Evolutionary conservation across 73 alveolate genomes (phyloP).

Genomic region (Stentor coeruleus): DNA sequence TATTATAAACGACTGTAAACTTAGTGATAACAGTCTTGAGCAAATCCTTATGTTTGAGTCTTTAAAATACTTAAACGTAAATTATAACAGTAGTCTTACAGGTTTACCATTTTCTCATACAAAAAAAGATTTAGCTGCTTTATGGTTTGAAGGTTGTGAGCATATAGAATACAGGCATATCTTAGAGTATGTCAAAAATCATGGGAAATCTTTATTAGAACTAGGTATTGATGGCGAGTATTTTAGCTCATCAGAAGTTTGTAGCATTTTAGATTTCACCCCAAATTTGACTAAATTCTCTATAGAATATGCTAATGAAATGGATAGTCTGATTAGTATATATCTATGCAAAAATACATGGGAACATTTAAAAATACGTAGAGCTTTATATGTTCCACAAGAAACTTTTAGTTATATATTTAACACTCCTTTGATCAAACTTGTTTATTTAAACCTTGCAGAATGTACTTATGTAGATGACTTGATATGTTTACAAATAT

Average conservation of each 20-base stretch:
- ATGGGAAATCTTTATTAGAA: background rate
- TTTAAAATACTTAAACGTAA: background rate
- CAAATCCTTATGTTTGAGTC: background rate
- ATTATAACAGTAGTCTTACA: background rate
- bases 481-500: background rate
- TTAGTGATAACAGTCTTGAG: background rate
- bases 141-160: constrained; percentile 23
- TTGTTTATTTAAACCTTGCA: background rate
- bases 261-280: background rate
- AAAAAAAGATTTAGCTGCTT: background rate
- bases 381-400: background rate
- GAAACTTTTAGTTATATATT: background rate
- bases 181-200: background rate
- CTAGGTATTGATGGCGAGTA: constrained; percentile 21
- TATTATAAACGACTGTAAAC: background rate
- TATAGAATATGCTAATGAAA: constrained; percentile 5
- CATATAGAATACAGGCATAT: background rate
- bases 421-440: background rate
- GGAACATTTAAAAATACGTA: constrained; percentile 5
- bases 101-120: background rate
- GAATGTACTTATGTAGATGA: background rate
- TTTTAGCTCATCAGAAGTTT: background rate
- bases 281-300: background rate
- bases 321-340: background rate
- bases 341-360: background rate